Conservation (phyloP, 1,284 basidiomycete genomes). For the Puccinia triticina region DNA sequence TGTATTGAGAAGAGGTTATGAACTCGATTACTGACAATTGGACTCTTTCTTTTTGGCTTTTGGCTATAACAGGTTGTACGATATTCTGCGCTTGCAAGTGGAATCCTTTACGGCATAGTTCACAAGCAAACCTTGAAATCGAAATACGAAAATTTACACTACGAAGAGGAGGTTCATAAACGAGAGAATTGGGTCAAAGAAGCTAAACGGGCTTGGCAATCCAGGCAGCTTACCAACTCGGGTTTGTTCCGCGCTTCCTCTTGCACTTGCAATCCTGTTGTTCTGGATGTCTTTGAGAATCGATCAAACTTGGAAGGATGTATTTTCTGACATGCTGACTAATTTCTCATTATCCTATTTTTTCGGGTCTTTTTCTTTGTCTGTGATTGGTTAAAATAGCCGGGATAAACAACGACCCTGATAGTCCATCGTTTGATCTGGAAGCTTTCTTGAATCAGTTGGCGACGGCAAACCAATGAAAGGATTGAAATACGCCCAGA, state of each 20-base stretch:
- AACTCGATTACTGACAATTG: not conserved
- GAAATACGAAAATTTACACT: constrained; percentile 73
- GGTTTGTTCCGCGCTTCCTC: constrained; percentile 9
- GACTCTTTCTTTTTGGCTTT: not conserved
- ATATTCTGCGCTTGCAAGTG: constrained; percentile 85
- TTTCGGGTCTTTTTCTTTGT: not conserved
- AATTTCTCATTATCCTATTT: not conserved
- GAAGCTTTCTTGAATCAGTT: constrained; percentile 74
- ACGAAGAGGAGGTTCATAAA: constrained; percentile 44
- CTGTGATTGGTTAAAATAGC: constrained; percentile 62
- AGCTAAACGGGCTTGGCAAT: constrained; percentile 43
- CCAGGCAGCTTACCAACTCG: constrained; percentile 30
- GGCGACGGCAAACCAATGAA: constrained; percentile 56
- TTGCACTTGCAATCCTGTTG: not conserved
- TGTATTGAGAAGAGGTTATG: not conserved
- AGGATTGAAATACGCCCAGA: not conserved
- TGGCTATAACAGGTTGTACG: constrained; percentile 76
- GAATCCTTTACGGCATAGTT: constrained; percentile 87
- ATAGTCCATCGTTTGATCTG: constrained; percentile 93
- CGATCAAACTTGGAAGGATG: not conserved
- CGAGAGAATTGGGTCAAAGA: constrained; percentile 45
- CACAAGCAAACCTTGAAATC: constrained; percentile 89
- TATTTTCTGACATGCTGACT: not conserved
- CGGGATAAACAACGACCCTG: constrained; percentile 68
- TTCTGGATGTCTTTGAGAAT: not conserved